Conservation (phyloP, 1,139 yeast genomes). For the Lodderomyces jiufengensis region DNA sequence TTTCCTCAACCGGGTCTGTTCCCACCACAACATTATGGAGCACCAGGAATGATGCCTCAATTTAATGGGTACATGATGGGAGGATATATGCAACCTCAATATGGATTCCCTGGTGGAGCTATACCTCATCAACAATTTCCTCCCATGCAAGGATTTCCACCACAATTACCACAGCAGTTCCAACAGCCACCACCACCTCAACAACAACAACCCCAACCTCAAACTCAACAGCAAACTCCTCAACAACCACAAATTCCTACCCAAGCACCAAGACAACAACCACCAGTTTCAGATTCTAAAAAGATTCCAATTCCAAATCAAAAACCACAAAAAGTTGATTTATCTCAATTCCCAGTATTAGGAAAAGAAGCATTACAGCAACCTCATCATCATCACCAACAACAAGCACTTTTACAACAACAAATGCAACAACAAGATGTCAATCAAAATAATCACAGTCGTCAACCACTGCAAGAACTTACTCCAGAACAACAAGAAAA, state of each 20-base stretch:
- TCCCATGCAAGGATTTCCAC: slow-evolving; percentile 14
- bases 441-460: slow-evolving; percentile 15
- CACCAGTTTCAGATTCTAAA: slow-evolving; percentile 1
- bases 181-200: slow-evolving; percentile 8
- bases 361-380: slow-evolving; percentile 34
- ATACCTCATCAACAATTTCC: slow-evolving; percentile 26
- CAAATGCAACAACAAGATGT: slow-evolving; percentile 16
- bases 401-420: slow-evolving; percentile 13
- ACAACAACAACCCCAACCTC: slow-evolving; percentile 14
- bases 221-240: slow-evolving; percentile 15
- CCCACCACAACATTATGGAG: slow-evolving; percentile 29
- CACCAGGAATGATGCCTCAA: slow-evolving; percentile 37
- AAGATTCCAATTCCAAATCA: slow-evolving; percentile 6
- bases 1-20: slow-evolving; percentile 17
- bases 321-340: slow-evolving; percentile 28
- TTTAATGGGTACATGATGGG: slow-evolving; percentile 42
- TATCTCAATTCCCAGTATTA: slow-evolving; percentile 49
- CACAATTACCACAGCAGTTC: slow-evolving; percentile 11
- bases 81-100: slow-evolving; percentile 40
- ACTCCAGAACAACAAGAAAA: slow-evolving; percentile 51
- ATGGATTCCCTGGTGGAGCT: slow-evolving; percentile 28
- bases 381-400: slow-evolving; percentile 14
- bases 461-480: slow-evolving; percentile 26
- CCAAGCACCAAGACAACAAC: slow-evolving; percentile 18
- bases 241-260: slow-evolving; percentile 3